Evolutionary conservation across 345 rosid species (phyloP).

Genomic region (Brassica incana): DNA sequence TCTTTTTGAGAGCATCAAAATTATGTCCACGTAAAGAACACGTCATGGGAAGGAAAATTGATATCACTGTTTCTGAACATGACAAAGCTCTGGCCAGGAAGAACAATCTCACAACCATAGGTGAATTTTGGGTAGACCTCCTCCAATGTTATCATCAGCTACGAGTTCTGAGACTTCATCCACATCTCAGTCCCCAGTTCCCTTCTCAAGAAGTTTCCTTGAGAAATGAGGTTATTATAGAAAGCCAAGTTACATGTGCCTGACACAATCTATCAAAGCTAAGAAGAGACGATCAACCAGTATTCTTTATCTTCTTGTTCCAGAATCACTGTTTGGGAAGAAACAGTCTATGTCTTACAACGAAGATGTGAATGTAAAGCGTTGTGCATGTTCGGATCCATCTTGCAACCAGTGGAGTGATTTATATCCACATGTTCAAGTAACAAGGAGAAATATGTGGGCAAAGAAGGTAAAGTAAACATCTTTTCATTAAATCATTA

Average conservation of each 20-base stretch:
- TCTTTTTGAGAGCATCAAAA: no score
- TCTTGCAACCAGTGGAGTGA: conserved; percentile 7
- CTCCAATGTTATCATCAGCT: conserved; percentile 47
- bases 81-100: conserved; percentile 57
- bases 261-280: conserved; percentile 70
- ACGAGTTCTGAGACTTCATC: conserved; percentile 67
- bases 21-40: no score
- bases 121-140: conserved; percentile 52
- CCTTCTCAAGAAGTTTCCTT: conserved; percentile 43
- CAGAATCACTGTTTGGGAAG: conserved; percentile 35
- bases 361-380: conserved; percentile 53
- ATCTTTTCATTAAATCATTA: background rate
- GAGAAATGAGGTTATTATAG: conserved; percentile 46
- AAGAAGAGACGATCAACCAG: conserved; percentile 53
- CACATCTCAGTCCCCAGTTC: conserved; percentile 52
- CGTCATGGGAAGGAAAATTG: conserved; percentile 61
- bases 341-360: conserved; percentile 48
- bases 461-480: conserved; percentile 32
- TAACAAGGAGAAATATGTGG: conserved; percentile 37
- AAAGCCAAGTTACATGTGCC: conserved; percentile 79
- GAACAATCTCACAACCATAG: conserved; percentile 52
- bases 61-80: conserved; percentile 41
- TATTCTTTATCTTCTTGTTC: conserved; percentile 33
- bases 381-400: conserved; percentile 47
- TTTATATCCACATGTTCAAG: conserved; percentile 55